Conservation (phyloP, 2,329 filamentous ascomycete species). For the Fusarium nygamai region DNA sequence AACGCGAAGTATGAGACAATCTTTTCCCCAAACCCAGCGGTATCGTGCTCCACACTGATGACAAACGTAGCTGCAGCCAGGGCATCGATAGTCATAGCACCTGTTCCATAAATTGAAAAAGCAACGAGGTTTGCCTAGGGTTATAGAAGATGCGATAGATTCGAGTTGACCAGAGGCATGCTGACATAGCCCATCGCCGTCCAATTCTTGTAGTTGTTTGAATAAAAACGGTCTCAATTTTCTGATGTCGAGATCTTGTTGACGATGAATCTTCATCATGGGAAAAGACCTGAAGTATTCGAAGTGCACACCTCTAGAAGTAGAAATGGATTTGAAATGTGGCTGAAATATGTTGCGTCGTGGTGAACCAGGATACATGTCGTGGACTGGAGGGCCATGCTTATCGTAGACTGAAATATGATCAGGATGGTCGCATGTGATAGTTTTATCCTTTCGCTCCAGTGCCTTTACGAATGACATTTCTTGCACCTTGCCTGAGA, state of each 20-base stretch:
- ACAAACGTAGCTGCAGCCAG: background rate
- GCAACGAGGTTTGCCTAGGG: background rate
- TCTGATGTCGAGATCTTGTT: background rate
- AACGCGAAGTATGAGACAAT: background rate
- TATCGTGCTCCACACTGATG: background rate
- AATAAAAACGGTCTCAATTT: background rate
- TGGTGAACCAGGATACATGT: accelerated
- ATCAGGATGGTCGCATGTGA: background rate
- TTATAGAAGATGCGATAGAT: background rate
- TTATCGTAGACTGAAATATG: background rate
- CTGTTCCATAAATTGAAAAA: accelerated
- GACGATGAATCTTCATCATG: accelerated
- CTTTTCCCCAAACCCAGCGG: background rate
- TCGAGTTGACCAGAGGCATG: background rate
- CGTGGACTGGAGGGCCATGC: no score
- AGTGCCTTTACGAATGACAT: accelerated
- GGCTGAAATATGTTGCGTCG: background rate
- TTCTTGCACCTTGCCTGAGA: background rate
- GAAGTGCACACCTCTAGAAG: accelerated
- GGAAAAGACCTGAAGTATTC: background rate
- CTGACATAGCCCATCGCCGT: background rate
- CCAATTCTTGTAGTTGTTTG: background rate
- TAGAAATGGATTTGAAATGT: accelerated
- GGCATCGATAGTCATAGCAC: accelerated
- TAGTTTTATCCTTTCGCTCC: accelerated